These are phyloP conservation scores for Cyanidioschyzon merolae DNA, from an alignment of 23 red algal genomes.

Conservation along the genomic window DNA sequence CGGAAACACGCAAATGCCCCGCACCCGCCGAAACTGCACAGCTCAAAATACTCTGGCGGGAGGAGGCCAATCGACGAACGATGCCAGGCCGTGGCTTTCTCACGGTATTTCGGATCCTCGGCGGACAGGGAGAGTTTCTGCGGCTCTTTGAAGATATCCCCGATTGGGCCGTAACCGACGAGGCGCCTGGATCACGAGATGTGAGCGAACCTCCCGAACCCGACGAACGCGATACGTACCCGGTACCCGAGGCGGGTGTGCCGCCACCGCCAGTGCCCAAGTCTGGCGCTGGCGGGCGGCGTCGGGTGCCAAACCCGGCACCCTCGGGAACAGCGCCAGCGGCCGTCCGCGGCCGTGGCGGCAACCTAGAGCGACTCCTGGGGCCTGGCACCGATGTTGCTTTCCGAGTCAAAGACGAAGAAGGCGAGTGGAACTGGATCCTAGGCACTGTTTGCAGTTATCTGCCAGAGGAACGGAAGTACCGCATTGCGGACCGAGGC, in stretches of 20 bases:
- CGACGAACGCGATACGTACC: neutral
- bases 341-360: neutral
- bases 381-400: constrained; percentile 65
- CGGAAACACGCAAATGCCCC: neutral
- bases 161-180: neutral
- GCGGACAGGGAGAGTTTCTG: neutral
- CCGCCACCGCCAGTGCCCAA: neutral
- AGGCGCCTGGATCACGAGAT: neutral
- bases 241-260: neutral
- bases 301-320: neutral
- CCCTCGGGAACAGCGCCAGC: neutral
- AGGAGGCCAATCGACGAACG: neutral
- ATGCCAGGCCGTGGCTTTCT: neutral
- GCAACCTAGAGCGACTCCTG: constrained; percentile 28
- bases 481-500: constrained; percentile 58
- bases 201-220: neutral
- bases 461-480: constrained; percentile 41
- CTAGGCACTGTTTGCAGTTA: constrained; percentile 58
- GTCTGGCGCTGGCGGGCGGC: neutral
- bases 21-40: neutral
- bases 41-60: neutral
- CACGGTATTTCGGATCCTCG: neutral
- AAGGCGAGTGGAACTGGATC: constrained; percentile 54
- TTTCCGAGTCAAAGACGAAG: constrained; percentile 44
- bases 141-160: neutral